A percentile compares a stretch with the other conserved stretches of the same genome.
Evolutionary conservation across 352 stramenopile genomes (phyloP).

Genomic region (Heterotrichella gracilis): DNA sequence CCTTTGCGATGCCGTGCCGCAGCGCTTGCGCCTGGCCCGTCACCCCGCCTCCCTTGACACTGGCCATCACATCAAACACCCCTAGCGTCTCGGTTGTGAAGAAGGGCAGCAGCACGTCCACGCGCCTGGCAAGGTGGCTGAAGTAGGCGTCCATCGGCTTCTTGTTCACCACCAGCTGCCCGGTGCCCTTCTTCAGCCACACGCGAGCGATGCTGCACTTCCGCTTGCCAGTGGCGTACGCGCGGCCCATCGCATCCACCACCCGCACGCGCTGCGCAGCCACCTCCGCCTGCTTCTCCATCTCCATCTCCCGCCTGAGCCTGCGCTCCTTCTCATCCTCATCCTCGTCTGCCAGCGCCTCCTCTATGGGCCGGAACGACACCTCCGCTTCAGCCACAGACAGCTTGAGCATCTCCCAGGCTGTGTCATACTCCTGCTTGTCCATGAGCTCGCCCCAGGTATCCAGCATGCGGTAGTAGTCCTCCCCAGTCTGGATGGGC

Average conservation of each 20-base stretch:
- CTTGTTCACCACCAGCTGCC: conserved; percentile 58
- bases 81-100: conserved; percentile 24
- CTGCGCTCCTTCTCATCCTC: no score
- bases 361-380: no score
- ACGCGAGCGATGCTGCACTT: conserved; percentile 65
- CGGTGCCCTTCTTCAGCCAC: conserved; percentile 56
- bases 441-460: no score
- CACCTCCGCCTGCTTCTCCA: no score
- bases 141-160: conserved; percentile 48
- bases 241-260: conserved; percentile 15
- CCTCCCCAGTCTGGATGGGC: no score
- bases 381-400: no score
- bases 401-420: no score
- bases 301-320: no score
- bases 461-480: no score
- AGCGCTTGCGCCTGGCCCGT: conserved; percentile 62
- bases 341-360: no score
- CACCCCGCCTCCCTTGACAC: conserved; percentile 52
- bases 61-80: conserved; percentile 54
- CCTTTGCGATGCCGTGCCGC: conserved; percentile 52
- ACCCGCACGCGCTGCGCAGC: no score
- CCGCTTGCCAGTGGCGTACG: conserved; percentile 25
- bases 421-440: no score
- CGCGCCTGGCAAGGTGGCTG: conserved; percentile 16
- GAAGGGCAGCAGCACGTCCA: conserved; percentile 24